Conservation (phyloP, 257 asterid species). For the Jaltomata sinuosa region DNA sequence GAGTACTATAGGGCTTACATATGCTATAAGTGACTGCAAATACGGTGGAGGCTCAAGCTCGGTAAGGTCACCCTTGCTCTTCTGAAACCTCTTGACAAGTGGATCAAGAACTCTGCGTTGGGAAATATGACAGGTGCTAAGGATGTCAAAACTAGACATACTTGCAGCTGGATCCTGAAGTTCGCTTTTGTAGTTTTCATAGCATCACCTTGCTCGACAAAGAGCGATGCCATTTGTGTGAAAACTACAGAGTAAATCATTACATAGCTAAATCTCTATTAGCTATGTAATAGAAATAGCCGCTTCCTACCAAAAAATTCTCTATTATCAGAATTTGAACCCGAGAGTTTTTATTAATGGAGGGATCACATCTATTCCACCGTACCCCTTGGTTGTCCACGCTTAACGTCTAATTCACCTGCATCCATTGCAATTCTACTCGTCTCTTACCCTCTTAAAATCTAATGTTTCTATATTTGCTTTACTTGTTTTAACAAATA, state of each 20-base stretch:
- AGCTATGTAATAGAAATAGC: not conserved
- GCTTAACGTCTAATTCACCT: not conserved
- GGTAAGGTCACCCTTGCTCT: not conserved
- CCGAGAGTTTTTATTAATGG: not conserved
- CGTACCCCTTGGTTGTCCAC: not conserved
- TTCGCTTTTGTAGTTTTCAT: not conserved
- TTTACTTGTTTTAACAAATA: no score
- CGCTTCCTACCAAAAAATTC: not conserved
- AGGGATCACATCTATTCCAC: not conserved
- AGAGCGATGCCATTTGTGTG: not conserved
- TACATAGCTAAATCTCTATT: not conserved
- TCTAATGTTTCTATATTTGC: no score
- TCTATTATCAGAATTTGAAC: not conserved
- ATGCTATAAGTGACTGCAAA: not conserved
- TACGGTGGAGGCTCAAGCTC: not conserved
- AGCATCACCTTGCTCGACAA: not conserved
- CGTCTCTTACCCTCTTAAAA: no score
- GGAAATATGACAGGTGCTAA: not conserved
- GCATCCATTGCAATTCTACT: no score
- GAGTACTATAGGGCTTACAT: not conserved
- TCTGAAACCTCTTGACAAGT: not conserved
- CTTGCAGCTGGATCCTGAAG: not conserved
- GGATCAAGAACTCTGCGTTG: not conserved
- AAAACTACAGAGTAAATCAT: not conserved
- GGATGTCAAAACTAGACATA: not conserved